These are phyloP conservation scores for Tylopilus sp. DNA, from an alignment of 768 basidiomycete species.

Conservation along the genomic window DNA sequence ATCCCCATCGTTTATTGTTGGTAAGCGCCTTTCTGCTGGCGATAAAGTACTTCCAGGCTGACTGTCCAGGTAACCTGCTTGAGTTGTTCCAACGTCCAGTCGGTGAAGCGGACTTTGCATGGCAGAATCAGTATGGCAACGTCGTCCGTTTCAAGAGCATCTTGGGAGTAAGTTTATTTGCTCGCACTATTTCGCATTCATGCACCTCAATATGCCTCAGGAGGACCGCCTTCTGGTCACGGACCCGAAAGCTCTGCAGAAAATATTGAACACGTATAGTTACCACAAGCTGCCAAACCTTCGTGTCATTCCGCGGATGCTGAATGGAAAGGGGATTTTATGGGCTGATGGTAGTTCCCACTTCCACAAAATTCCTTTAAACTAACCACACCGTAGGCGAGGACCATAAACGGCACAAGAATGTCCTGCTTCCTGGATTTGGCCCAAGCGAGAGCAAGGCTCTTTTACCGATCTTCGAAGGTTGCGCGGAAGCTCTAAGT, in stretches of 20 bases:
- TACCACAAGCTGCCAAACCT: slow-evolving; percentile 35
- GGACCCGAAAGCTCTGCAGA: slow-evolving; percentile 42
- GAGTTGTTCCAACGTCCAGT: too few relatives aligned
- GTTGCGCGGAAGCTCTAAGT: neutral
- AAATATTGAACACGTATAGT: slow-evolving; percentile 40
- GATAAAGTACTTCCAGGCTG: too few relatives aligned
- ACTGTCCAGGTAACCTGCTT: too few relatives aligned
- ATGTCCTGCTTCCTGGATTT: neutral
- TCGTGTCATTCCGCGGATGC: neutral
- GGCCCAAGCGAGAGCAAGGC: neutral
- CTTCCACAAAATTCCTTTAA: neutral
- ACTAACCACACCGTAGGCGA: neutral
- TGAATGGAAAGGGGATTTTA: neutral
- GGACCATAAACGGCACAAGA: neutral
- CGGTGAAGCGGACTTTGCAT: too few relatives aligned
- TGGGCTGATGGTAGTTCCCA: neutral
- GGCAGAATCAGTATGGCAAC: too few relatives aligned
- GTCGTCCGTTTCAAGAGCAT: too few relatives aligned
- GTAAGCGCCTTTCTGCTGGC: too few relatives aligned
- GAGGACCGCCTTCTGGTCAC: slow-evolving; percentile 44
- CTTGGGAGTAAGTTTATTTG: too few relatives aligned
- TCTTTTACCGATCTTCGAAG: neutral
- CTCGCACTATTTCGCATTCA: too few relatives aligned
- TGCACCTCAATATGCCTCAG: slow-evolving; percentile 21
- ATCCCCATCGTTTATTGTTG: too few relatives aligned